Conservation (phyloP, 2,329 filamentous ascomycete species). For the Nemania bipapillata region DNA sequence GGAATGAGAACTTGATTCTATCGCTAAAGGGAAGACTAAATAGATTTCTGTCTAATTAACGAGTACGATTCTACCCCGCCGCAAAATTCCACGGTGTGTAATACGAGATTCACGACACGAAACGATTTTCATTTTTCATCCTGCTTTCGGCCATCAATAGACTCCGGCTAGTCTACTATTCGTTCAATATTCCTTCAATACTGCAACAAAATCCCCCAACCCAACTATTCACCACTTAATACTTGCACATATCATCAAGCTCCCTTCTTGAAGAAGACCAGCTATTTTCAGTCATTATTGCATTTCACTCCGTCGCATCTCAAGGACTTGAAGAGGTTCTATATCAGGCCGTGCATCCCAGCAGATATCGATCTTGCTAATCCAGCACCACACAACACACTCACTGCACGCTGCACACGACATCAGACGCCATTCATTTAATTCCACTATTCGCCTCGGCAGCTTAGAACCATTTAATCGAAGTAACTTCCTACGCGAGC, state of each 20-base stretch:
- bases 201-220: conserved; percentile 35
- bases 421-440: conserved; percentile 35
- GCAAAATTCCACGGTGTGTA: conserved; percentile 39
- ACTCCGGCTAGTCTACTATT: conserved; percentile 49
- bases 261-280: conserved; percentile 44
- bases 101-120: conserved; percentile 47
- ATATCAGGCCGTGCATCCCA: conserved; percentile 39
- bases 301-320: conserved; percentile 12
- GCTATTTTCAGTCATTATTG: conserved; percentile 35
- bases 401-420: too few species aligned
- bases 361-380: conserved; percentile 31
- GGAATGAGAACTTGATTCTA: conserved; percentile 45
- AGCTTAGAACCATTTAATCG: conserved; percentile 40
- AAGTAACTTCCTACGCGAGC: conserved; percentile 36
- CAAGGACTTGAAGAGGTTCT: conserved; percentile 24
- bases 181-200: conserved; percentile 41
- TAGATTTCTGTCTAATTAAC: conserved; percentile 34
- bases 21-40: conserved; percentile 43
- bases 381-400: conserved; percentile 9
- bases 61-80: conserved; percentile 42
- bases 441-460: conserved; percentile 38
- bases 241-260: conserved; percentile 42
- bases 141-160: conserved; percentile 36
- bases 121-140: conserved; percentile 40
- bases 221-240: conserved; percentile 47